Base-by-base conservation (phyloP, 2,329 filamentous ascomycete species). In the Clarireedia hainanense region DNA sequence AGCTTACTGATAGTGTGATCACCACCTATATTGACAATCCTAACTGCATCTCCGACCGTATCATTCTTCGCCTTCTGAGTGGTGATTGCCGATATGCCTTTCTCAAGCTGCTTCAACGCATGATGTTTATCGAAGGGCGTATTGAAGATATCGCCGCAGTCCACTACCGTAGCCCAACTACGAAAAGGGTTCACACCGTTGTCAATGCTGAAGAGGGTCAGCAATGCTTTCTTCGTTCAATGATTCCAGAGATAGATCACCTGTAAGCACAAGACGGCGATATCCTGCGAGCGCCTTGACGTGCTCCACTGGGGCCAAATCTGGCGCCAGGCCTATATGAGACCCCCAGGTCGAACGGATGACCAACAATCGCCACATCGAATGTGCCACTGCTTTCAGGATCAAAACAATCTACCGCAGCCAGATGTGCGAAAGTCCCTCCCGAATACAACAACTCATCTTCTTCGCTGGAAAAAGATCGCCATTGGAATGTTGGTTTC, bases 1-100 rank as follows among this genome's bases (percentile, higher is more conserved):
- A 15, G 15, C 37, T 59, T 52, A 68, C 65, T 68, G n/a, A 68
- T 68, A 5, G 66, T 68, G 53, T 68, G 66, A 55, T 68, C 66
- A 24, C 66, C 66, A 23, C 66, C 66, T 48, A 68, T 64, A 1
- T 57, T 62, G 27, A 68, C 63, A n/a, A 64, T 55, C 37, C 65
- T 58, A 5, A 65, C 58, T 15, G 61, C 61, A 54, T 68, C 62
- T 14, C 53, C 57, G 20, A 57, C 57, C n/a, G 64, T 61, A 5
- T 49, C 53, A 43, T 68, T 66, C 51, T 66, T 65, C 2, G 66
- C 58, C 24, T 57, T 60, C 42, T 55, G 50, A 0, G 37, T 24
- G 37, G 63, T 60, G 27, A 68, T 63, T 4, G 60, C 56, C 49
- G 57, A 59, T 65, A 66, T 65, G 2, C 64, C 66, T 24, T 59